A percentile compares a stretch with the other conserved stretches of the same genome.
These are phyloP conservation scores for Ramaria sp. DNA, from an alignment of 768 basidiomycete genomes.

Conservation along the genomic window DNA sequence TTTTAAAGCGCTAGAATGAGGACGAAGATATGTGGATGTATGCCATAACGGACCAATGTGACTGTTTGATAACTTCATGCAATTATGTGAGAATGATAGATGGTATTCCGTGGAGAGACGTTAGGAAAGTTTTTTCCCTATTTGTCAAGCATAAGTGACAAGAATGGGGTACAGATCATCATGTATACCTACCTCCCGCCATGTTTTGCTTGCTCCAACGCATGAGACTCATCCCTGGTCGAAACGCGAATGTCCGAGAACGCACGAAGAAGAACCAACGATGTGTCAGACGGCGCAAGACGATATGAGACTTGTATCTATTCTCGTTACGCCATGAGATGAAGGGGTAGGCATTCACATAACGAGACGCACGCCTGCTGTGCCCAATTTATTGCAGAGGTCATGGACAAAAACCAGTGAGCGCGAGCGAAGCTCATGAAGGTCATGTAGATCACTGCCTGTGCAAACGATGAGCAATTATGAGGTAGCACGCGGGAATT, in stretches of 20 bases:
- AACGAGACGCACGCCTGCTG: constrained; percentile 40
- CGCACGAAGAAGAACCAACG: constrained; percentile 49
- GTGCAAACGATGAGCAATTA: neutral
- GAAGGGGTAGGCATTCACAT: neutral
- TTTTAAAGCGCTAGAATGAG: neutral
- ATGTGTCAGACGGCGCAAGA: constrained; percentile 49
- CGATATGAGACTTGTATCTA: constrained; percentile 56
- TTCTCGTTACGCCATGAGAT: constrained; percentile 6
- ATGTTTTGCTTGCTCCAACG: neutral
- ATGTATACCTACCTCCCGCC: constrained; percentile 5
- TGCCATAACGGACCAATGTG: neutral
- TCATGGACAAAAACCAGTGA: constrained; percentile 56
- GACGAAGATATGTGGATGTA: neutral
- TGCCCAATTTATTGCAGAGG: constrained; percentile 46
- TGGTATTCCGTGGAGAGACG: constrained; percentile 12
- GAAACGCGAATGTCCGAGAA: constrained; percentile 31
- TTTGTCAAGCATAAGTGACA: neutral
- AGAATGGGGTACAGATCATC: neutral
- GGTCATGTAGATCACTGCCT: constrained; percentile 61
- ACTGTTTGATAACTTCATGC: neutral
- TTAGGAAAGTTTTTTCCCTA: constrained; percentile 7
- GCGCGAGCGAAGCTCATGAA: constrained; percentile 52
- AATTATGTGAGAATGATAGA: constrained; percentile 12
- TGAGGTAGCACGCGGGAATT: neutral
- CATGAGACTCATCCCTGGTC: neutral